Percentiles rank a stretch among this genome's conserved stretches.
Conservation (phyloP, 2,329 filamentous ascomycete species). For the Penicillium expansum region DNA sequence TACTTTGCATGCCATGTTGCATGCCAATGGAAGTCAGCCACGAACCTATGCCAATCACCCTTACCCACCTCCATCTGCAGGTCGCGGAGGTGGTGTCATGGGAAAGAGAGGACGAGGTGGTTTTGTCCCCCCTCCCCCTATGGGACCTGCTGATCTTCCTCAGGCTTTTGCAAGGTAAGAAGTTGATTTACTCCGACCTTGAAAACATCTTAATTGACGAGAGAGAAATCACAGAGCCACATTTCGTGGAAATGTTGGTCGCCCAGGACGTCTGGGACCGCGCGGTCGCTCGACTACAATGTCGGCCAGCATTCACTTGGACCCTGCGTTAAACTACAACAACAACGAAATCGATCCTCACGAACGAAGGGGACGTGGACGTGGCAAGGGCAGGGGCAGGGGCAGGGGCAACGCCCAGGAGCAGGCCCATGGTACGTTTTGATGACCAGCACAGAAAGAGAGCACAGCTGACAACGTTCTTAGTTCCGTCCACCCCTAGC, state of each 20-base stretch:
- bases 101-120: not conserved
- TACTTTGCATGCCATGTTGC: not conserved
- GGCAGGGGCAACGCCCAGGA: not conserved
- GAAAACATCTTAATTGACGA: not conserved
- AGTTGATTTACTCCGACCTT: not conserved
- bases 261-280: not conserved
- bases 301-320: not conserved
- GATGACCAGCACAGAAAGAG: not conserved
- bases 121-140: not conserved
- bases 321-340: slow-evolving; percentile 1
- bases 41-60: not conserved
- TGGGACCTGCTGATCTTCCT: not conserved
- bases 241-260: not conserved
- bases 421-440: not conserved
- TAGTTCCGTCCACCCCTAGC: not conserved
- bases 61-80: not conserved
- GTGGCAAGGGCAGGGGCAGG: not conserved
- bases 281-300: not conserved
- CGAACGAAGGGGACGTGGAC: not conserved
- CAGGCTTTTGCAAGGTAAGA: not conserved
- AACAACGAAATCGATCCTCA: not conserved
- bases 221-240: not conserved
- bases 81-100: not conserved
- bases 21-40: not conserved
- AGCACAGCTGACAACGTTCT: not conserved